Evolutionary conservation across 2,329 filamentous ascomycete species (phyloP), one percentile per base, ranked within the genome.

Genomic region (Sporothrix inflata): DNA sequence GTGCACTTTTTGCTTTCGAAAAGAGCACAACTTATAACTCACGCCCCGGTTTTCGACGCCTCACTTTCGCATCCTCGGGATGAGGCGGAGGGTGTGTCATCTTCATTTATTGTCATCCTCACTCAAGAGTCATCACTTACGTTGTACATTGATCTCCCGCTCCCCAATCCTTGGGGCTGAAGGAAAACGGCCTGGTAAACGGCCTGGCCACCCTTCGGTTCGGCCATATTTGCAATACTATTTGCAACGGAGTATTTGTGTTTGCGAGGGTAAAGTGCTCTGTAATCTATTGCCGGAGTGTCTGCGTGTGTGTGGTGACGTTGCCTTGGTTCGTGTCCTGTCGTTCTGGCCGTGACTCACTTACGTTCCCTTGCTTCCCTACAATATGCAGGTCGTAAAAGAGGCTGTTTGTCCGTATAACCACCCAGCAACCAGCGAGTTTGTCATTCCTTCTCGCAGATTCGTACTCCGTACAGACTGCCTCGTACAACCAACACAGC

Each of bases 391-490:
- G n/a, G n/a, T 27, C 5, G 21, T 34, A 21, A 21, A 12, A 53
- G 51, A 47, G 45, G 45, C 45, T 47, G 51, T 27, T 11, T 53
- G 30, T 53, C 51, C 51, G 30, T 34, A 53, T 47, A 47, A 47
- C 45, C 14, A 47, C 14, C 14, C 12, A 47, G 30, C 16, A 47
- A 47, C 45, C 49, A 53, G 21, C 27, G 24, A 27, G 53, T 57
- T 57, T 57, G 53, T 57, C 27, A 57, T 57, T 57, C 53, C 53
- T 57, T 57, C 53, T 57, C 53, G 53, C 27, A 57, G 53, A 34
- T 34, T 57, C 55, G 16, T 34, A 38, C 12, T 16, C 2, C 47
- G 19, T 51, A 21, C n/a, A 51, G 47, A 51, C n/a, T 30, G 19
- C 55, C 11, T 30, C 30, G 11, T 5, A 40, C 24, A 16, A 30